Conservation (phyloP, 1,284 basidiomycete species). For the Marasmius oreades region DNA sequence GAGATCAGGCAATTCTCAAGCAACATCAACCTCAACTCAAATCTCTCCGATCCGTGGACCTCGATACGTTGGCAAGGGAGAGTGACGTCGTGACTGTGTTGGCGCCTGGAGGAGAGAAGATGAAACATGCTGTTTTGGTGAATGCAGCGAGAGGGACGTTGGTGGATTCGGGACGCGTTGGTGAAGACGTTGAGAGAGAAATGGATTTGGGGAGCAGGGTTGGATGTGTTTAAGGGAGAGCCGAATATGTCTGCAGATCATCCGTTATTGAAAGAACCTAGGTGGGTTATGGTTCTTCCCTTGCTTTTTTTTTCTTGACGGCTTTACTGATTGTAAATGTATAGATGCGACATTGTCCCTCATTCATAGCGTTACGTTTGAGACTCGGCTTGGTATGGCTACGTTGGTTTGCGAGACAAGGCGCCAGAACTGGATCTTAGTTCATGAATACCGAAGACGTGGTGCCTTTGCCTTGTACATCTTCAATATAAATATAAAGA, state of each 20-base stretch:
- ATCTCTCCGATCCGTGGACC: slow-evolving; percentile 56
- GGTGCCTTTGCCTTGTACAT: no score
- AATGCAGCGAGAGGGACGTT: slow-evolving; percentile 81
- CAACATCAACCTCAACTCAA: slow-evolving; percentile 38
- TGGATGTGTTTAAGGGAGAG: slow-evolving; percentile 95
- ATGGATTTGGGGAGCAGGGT: slow-evolving; percentile 87
- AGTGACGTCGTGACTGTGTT: slow-evolving; percentile 85
- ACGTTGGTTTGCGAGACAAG: slow-evolving; percentile 47
- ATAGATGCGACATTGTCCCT: slow-evolving; percentile 77
- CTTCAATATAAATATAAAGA: no score
- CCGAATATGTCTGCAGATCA: slow-evolving; percentile 76
- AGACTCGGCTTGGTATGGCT: slow-evolving; percentile 84
- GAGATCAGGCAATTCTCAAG: slow-evolving; percentile 50
- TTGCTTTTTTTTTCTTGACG: slow-evolving; percentile 4
- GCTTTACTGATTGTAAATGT: background rate
- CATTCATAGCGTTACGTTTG: slow-evolving; percentile 90
- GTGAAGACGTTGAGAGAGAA: slow-evolving; percentile 72
- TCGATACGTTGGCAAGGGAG: slow-evolving; percentile 65
- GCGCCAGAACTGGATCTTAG: slow-evolving; percentile 52
- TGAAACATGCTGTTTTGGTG: slow-evolving; percentile 71
- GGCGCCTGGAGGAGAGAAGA: slow-evolving; percentile 73
- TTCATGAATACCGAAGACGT: no score
- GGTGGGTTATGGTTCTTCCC: slow-evolving; percentile 39
- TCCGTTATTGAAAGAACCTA: slow-evolving; percentile 73
- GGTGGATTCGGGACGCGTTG: slow-evolving; percentile 87